Evolutionary conservation across 2,329 filamentous ascomycete species (phyloP).

Genomic region (Diplodia scrobiculata): DNA sequence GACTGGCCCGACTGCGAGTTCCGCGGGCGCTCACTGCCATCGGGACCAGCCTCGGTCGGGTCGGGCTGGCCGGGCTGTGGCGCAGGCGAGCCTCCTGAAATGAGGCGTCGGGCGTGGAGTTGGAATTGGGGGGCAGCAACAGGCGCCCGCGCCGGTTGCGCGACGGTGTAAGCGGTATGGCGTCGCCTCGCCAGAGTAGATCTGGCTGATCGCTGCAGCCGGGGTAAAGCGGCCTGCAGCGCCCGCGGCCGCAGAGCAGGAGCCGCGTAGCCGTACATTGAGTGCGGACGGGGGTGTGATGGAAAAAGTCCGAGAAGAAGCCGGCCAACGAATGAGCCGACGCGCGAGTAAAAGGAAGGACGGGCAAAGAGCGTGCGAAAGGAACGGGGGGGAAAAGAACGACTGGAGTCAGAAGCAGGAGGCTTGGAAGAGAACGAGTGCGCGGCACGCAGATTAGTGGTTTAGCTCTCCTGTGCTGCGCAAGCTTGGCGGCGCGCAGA

Average conservation of each 20-base stretch:
- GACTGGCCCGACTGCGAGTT: neutral
- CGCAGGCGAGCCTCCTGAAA: conserved; percentile 27
- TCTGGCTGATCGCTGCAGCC: conserved; percentile 25
- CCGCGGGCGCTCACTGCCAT: neutral
- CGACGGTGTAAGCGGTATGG: neutral
- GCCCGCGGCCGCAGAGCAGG: conserved; percentile 19
- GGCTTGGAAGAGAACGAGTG: neutral
- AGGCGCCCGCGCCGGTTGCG: conserved; percentile 23
- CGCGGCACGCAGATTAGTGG: conserved; percentile 13
- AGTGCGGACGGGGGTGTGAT: conserved; percentile 10
- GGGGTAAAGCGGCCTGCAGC: conserved; percentile 13
- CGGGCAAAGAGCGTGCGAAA: conserved; percentile 30
- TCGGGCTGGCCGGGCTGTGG: conserved; percentile 27
- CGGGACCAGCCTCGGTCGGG: conserved; percentile 15
- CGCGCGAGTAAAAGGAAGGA: neutral
- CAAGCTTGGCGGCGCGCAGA: conserved; percentile 23
- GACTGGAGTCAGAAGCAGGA: conserved; percentile 21
- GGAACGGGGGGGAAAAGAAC: conserved; percentile 30
- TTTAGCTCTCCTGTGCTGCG: conserved; percentile 6
- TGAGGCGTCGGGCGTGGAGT: conserved; percentile 8
- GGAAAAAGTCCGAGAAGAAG: conserved; percentile 28
- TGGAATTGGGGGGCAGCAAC: conserved; percentile 8
- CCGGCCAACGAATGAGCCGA: conserved; percentile 25
- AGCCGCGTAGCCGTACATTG: conserved; percentile 19
- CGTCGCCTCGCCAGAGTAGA: conserved; percentile 18